Base-by-base conservation (phyloP, 192 early-diverging fungal genomes). In the Allomyces macrogynus region DNA sequence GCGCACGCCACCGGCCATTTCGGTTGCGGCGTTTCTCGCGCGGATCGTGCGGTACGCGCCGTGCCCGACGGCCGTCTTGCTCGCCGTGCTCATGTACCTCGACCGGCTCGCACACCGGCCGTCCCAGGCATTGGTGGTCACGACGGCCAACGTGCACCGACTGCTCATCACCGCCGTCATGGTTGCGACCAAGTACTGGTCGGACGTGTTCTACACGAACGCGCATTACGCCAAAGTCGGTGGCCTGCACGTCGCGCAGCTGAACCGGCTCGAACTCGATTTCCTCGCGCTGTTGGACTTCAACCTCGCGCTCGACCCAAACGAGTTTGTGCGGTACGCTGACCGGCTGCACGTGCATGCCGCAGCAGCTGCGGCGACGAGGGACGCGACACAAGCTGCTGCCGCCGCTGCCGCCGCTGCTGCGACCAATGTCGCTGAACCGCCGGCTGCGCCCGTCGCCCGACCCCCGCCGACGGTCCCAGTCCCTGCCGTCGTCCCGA, bases 1-100 rank as follows among this genome's bases (percentile, higher is more conserved):
- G n/a, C 81, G 88, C 61, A 87, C 89, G 11, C 85, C 92, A 40
- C 93, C 93, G 22, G 85, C 88, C 66, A 93, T 96, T 66, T 86
- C 91, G 72, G 79, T 96, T 64, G 76, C 83, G 24, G 85, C 85
- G 4, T 96, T 93, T 72, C 77, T 90, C 5, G 69, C 79, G 24
- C 86, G 93, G 27, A 93, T 96, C 62, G 79, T 90, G 64, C 92
- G 91, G 72, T 96, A 96, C 70, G 92, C 90, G 60, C 93, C 93
- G 7, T 94, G 90, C 68, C 83, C 85, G 40, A 91, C 87, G 75
- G 93, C 93, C 76, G 88, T 88, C 69, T 92, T 96, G 70, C 70
- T 96, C n/a, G 82, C 84, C 25, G 75, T 90, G 61, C 76, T 96
- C 27, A 86, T 93, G 10, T 93, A 96, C 75, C 81, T 93, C 71